Base-by-base conservation (phyloP, 805 yeast genomes). In the Nakazawaea peltata region DNA sequence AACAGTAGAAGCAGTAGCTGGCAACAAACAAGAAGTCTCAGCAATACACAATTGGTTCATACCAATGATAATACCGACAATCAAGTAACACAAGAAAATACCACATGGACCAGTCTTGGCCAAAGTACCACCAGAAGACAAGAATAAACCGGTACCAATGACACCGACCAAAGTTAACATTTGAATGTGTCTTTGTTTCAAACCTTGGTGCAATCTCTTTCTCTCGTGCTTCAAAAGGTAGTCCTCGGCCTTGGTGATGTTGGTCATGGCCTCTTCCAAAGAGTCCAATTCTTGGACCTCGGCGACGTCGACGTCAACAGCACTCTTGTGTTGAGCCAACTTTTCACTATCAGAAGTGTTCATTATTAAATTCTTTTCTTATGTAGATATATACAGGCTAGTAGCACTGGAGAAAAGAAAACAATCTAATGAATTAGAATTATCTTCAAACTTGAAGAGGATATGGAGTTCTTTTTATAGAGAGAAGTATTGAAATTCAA, bases 91-190 rank as follows among this genome's bases (percentile, higher is more conserved):
- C 29, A 75, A 55, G 28, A 75, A 52, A 47, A 74, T 51, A 3
- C 77, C 64, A 4, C 69, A 73, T 10, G 76, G 74, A 6, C 77
- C 77, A 30, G 74, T 76, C 9, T 44, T 54, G 19, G 62, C 59
- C 34, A 75, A 56, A 9, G 76, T 61, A 27, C 61, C 63, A 15
- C 78, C 77, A 1, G 72, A 59, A 26, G 76, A 71, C 24, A 76
- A 59, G 49, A 72, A 76, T 22, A 77, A 56, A 45, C 82, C 82
- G 21, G 69, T 64, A 37, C 69, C 71, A 43, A 65, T 54, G 33
- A 67, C 59, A 33, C 66, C 62, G 13, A 69, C 70, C 33, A 69
- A 59, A 27, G 73, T 65, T 41, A 69, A 64, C 71, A 69, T 65
- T 43, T 66, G 71, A 40, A 67, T 48, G 45, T 67, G 72, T 36